Conservation (phyloP, 2,329 filamentous ascomycete genomes). For the Sphaerulina vaccinii region DNA sequence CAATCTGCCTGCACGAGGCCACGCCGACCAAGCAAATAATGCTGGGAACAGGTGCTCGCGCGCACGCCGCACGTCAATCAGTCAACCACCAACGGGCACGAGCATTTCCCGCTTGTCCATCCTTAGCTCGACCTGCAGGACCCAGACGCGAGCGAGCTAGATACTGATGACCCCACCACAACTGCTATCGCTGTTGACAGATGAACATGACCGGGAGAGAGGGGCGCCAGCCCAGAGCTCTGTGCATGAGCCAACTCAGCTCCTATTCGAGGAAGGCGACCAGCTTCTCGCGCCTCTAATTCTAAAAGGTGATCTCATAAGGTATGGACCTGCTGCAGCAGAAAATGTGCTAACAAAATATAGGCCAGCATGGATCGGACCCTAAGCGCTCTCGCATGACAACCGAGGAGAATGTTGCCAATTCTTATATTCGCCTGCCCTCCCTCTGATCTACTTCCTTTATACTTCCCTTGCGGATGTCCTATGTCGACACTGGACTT, state of each 20-base stretch:
- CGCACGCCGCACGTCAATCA: background rate
- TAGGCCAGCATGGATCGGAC: conserved; percentile 30
- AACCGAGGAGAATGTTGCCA: conserved; percentile 33
- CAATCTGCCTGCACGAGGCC: background rate
- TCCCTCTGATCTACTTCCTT: conserved; percentile 31
- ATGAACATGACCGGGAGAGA: conserved; percentile 23
- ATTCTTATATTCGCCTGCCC: conserved; percentile 34
- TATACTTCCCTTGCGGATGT: conserved; percentile 25
- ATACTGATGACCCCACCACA: conserved; percentile 14
- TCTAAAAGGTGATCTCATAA: conserved; percentile 33
- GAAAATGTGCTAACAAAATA: conserved; percentile 25
- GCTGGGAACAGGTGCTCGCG: background rate
- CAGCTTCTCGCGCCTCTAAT: conserved; percentile 31
- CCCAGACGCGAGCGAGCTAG: conserved; percentile 13
- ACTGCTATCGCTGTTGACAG: conserved; percentile 1
- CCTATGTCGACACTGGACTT: conserved; percentile 32
- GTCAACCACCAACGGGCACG: conserved; percentile 4
- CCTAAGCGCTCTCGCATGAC: conserved; percentile 36
- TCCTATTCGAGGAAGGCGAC: conserved; percentile 27
- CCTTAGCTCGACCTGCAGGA: conserved; percentile 21
- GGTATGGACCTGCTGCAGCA: conserved; percentile 28
- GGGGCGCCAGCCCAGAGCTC: conserved; percentile 26
- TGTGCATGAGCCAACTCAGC: conserved; percentile 26
- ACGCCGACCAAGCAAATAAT: background rate
- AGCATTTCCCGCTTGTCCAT: conserved; percentile 17